Conservation (phyloP, 345 rosid genomes). For the Melaleuca quinquenervia region DNA sequence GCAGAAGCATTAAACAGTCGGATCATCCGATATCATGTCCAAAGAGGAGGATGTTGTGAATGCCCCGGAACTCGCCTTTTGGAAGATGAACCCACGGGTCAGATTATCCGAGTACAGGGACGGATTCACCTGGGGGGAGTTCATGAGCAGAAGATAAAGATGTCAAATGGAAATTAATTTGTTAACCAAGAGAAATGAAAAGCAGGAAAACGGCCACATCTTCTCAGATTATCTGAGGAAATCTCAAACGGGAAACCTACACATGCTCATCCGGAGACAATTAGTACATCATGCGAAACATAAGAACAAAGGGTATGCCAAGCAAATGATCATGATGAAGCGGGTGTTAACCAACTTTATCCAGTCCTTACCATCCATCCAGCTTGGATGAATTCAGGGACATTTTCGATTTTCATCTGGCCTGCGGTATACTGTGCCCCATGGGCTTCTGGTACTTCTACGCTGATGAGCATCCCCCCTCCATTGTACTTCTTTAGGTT, state of each 20-base stretch:
- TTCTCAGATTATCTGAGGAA: neutral
- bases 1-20: neutral
- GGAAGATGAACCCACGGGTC: slow-evolving; percentile 4
- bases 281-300: neutral
- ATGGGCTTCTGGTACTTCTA: neutral
- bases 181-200: neutral
- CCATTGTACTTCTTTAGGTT: neutral
- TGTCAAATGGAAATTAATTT: neutral
- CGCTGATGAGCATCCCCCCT: neutral
- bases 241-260: neutral
- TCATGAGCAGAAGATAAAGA: neutral
- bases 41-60: neutral
- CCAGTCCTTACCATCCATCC: slow-evolving; percentile 6
- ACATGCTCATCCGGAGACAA: neutral
- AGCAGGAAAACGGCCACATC: neutral
- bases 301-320: neutral
- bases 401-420: neutral
- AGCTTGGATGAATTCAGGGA: neutral
- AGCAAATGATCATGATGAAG: too few species aligned
- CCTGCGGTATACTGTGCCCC: neutral
- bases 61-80: neutral
- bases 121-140: slow-evolving; percentile 4
- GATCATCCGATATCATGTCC: neutral
- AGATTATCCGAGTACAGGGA: neutral
- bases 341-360: too few species aligned